Conservation (phyloP, 1,139 yeast species). For the Saccharomyces uvarum region DNA sequence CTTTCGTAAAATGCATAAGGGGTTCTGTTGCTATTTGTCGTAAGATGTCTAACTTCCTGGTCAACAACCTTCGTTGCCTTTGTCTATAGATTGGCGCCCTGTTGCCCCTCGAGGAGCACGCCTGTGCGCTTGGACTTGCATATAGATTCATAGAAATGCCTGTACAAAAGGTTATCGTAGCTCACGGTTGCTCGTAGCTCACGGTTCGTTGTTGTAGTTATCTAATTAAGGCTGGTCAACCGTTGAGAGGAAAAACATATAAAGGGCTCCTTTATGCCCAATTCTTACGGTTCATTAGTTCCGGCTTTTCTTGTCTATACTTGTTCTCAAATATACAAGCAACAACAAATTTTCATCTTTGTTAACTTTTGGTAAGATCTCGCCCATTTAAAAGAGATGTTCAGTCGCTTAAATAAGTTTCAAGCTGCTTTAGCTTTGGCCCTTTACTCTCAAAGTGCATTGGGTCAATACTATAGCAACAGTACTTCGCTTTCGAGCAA, state of each 20-base stretch:
- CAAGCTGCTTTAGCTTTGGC: constrained; percentile 2
- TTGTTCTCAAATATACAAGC: neutral
- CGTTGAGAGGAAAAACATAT: neutral
- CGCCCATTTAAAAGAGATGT: neutral
- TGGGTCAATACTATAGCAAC: too few relatives aligned
- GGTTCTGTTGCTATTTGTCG: neutral
- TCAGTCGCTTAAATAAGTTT: constrained; percentile 1
- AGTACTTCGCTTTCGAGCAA: too few relatives aligned
- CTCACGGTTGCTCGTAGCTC: neutral
- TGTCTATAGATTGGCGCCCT: neutral
- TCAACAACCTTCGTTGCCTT: neutral
- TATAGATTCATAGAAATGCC: neutral
- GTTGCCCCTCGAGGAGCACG: neutral
- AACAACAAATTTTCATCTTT: neutral
- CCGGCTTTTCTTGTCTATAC: neutral
- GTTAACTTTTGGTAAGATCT: neutral
- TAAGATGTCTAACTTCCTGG: neutral
- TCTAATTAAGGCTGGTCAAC: neutral
- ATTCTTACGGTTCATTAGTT: neutral
- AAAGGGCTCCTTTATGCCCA: neutral
- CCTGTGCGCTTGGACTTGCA: neutral
- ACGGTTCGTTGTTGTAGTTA: neutral
- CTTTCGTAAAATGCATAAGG: neutral
- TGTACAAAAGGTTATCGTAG: neutral
- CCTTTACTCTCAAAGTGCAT: neutral